Evolutionary conservation across 495 filamentous ascomycete species (phyloP), one percentile per base, ranked within the genome.

Genomic region (Recurvomyces mirabilis): DNA sequence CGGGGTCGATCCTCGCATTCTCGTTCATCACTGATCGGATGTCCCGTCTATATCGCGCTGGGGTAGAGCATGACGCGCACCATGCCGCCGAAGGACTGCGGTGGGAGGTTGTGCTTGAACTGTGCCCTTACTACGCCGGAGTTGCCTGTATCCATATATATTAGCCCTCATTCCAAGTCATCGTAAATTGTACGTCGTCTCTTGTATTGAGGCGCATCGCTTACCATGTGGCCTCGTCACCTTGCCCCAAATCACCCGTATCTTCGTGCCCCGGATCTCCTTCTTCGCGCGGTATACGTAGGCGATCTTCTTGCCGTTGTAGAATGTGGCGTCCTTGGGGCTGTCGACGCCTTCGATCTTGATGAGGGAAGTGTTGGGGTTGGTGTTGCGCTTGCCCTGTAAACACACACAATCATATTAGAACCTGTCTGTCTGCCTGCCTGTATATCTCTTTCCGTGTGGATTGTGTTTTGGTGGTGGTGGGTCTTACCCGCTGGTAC

Each of bases 31-130:
- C n/a, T n/a, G n/a, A n/a, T n/a, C n/a, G n/a, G n/a, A n/a, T n/a
- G n/a, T 29, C 26, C 19, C 29, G 28, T 35, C 65, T 70, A 77
- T 62, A 77, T 68, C 54, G 70, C 71, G 52, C 84, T 95, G 70
- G 91, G 91, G 76, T 96, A 98, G 66, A 98, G 78, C 91, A 98
- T 96, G 67, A 98, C 79, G 66, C 93, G 78, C 68, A 96, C 82
- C 57, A 86, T 84, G 58, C 88, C 91, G 67, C 93, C 91, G 74
- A 98, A 94, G 63, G 84, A 83, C 71, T 84, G 86, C 48, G 91
- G 76, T 56, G 93, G 91, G 57, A 96, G 85, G 67, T 94, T 94
- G 70, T 74, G 71, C 65, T 81, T 75, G 79, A 98, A 98, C 70
- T 93, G 85, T 62, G 89, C 88, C 64, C 89, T 79, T 58, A 98